Conservation (phyloP, 2,329 filamentous ascomycete genomes). For the Cladosporium sp. region DNA sequence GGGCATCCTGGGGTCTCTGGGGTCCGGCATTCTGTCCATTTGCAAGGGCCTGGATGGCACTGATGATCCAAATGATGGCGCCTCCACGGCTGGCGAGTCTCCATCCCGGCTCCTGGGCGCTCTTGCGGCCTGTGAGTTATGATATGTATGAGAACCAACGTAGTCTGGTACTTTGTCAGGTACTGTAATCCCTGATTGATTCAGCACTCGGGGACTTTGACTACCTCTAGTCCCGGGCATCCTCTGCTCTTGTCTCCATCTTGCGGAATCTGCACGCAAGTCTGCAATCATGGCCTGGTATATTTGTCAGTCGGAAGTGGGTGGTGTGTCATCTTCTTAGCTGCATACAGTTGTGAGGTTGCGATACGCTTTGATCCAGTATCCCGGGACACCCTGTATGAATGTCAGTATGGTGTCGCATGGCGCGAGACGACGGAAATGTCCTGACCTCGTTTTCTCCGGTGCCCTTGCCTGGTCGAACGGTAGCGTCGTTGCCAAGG, state of each 20-base stretch:
- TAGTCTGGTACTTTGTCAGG: conserved; percentile 25
- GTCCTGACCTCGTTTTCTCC: conserved; percentile 42
- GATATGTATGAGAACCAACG: conserved; percentile 12
- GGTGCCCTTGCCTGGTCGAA: conserved; percentile 43
- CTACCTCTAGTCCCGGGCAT: conserved; percentile 43
- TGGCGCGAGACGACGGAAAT: neutral
- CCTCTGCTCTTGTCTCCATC: conserved; percentile 39
- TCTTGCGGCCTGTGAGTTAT: conserved; percentile 11
- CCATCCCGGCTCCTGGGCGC: conserved; percentile 12
- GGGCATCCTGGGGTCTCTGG: conserved; percentile 20
- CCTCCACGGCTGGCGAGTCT: conserved; percentile 12
- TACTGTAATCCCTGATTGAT: conserved; percentile 39
- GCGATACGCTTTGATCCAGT: conserved; percentile 50
- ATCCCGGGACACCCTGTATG: conserved; percentile 41
- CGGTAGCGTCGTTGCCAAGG: conserved; percentile 48
- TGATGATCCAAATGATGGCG: conserved; percentile 6
- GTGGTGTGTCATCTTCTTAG: neutral
- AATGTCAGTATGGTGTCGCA: conserved; percentile 18
- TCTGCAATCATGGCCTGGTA: conserved; percentile 48
- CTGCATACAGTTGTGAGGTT: conserved; percentile 45
- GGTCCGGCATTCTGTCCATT: conserved; percentile 14
- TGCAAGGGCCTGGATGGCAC: conserved; percentile 11
- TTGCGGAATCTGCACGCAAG: conserved; percentile 44
- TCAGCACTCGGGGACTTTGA: conserved; percentile 36
- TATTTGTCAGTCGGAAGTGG: conserved; percentile 14